Percentiles rank a stretch among this genome's conserved stretches.
These are phyloP conservation scores for Parathielavia appendiculata DNA, from an alignment of 495 filamentous ascomycete genomes.

Conservation along the genomic window DNA sequence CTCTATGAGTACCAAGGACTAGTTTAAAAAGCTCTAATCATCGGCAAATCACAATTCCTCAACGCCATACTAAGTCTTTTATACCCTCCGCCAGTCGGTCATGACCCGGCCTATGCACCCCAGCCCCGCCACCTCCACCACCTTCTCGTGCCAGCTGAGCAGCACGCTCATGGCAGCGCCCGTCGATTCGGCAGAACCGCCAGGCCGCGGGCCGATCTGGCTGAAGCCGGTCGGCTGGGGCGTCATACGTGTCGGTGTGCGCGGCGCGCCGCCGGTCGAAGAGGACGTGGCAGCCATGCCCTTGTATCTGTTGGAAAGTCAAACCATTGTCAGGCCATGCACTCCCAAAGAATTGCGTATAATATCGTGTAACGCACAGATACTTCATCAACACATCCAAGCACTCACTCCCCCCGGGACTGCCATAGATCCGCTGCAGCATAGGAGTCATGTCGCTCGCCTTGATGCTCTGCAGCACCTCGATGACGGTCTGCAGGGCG, in stretches of 20 bases:
- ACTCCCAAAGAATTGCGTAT: too few species aligned
- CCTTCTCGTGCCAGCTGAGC: conserved; percentile 93
- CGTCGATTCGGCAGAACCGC: conserved; percentile 62
- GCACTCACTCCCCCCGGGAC: conserved; percentile 65
- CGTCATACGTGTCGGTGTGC: conserved; percentile 51
- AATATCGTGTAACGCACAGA: conserved; percentile 53
- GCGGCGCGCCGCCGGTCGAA: conserved; percentile 29
- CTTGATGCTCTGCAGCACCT: conserved; percentile 85
- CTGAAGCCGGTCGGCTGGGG: conserved; percentile 81
- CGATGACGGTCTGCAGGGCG: conserved; percentile 73
- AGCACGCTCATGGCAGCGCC: conserved; percentile 89
- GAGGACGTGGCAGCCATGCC: conserved; percentile 60
- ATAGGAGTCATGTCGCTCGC: conserved; percentile 86
- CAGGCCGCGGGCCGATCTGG: conserved; percentile 66
- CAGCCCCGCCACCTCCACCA: conserved; percentile 81
- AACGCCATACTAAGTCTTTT: conserved; percentile 15
- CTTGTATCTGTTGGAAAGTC: conserved; percentile 57
- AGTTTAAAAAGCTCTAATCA: not conserved
- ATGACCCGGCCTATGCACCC: conserved; percentile 86
- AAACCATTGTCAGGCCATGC: not conserved
- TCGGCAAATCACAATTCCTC: not conserved
- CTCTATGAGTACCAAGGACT: conserved; percentile 9
- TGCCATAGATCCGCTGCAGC: conserved; percentile 65
- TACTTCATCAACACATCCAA: conserved; percentile 76
- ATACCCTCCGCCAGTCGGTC: conserved; percentile 88